Evolutionary conservation across 2,329 filamentous ascomycete species (phyloP), one percentile per base, ranked within the genome.

Genomic region (Fusarium euwallaceae): DNA sequence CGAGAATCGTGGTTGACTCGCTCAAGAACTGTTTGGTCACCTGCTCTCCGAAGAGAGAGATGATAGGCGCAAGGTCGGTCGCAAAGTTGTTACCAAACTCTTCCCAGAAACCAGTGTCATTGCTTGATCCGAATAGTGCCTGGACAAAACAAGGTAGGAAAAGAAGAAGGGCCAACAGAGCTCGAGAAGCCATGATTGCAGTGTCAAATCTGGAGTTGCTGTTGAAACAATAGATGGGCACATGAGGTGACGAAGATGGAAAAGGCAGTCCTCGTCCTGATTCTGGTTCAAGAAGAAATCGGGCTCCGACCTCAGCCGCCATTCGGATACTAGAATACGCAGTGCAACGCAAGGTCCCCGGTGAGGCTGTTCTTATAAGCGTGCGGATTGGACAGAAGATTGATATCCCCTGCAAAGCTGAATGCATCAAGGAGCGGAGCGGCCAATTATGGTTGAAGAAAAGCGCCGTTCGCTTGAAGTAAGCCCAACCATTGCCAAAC

Each of bases 11-110:
- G 6, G 51, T 55, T 34, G 51, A 55, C 17, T 55, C 51, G 51
- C 51, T 55, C 10, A 55, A 11, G 51, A 55, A 34, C 12, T 55
- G 51, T 11, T 55, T 55, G 10, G 51, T 55, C 2, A 55, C 51
- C 16, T 55, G 56, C n/a, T 59, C 56, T 12, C 56, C 56, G 5
- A 59, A 59, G 16, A 59, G 56, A 12, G 36, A 24, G 7, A 59
- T 59, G n/a, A 59, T 39, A 4, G 34, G 56, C 14, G 56, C 56
- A 11, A 59, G 56, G 16, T 59, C 56, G 9, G 56, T 59, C 20
- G 56, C 56, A n/a, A 59, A 59, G 36, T 59, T 59, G 14, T 59
- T 59, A 34, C 27, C 36, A 39, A 59, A 59, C 14, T 59, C 56
- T 22, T 17, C 8, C 56, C 56, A 59, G 56, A 37, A 36, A 37